A percentile compares a stretch with the other conserved stretches of the same genome.
These are phyloP conservation scores for Exophiala sp. DNA, from an alignment of 2,329 filamentous ascomycete genomes.

Conservation along the genomic window DNA sequence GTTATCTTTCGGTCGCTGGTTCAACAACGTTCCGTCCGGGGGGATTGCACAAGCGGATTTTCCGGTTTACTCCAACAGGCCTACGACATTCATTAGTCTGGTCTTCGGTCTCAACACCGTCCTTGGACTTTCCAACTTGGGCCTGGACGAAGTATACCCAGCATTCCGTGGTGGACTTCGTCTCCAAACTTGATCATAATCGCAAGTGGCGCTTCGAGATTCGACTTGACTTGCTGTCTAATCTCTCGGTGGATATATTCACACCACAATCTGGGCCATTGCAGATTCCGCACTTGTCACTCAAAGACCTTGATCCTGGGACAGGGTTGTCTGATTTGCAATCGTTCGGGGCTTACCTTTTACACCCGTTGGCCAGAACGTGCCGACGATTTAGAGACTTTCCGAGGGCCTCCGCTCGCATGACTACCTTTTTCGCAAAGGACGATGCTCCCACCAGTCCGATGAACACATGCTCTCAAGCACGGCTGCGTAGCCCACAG, in stretches of 20 bases:
- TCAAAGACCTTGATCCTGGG: constrained; percentile 18
- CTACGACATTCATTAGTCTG: constrained; percentile 9
- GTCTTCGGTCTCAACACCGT: constrained; percentile 7
- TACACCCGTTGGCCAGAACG: constrained; percentile 5
- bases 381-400: constrained; percentile 10
- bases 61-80: constrained; percentile 12
- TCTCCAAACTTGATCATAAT: constrained; percentile 13
- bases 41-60: not conserved
- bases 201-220: constrained; percentile 26
- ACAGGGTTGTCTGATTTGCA: constrained; percentile 8
- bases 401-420: constrained; percentile 3
- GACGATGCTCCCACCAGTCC: constrained; percentile 14
- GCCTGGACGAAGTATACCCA: constrained; percentile 18
- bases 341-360: not conserved
- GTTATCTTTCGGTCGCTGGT: constrained; percentile 21
- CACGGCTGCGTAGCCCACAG: not conserved
- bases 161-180: constrained; percentile 7
- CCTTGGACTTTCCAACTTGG: constrained; percentile 18
- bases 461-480: constrained; percentile 22
- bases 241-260: constrained; percentile 11
- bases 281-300: constrained; percentile 10
- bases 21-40: constrained; percentile 4
- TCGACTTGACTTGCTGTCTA: constrained; percentile 17
- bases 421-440: constrained; percentile 6
- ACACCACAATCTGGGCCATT: constrained; percentile 21